Evolutionary conservation across 495 filamentous ascomycete genomes (phyloP).

Genomic region (Xeromyces bisporus): DNA sequence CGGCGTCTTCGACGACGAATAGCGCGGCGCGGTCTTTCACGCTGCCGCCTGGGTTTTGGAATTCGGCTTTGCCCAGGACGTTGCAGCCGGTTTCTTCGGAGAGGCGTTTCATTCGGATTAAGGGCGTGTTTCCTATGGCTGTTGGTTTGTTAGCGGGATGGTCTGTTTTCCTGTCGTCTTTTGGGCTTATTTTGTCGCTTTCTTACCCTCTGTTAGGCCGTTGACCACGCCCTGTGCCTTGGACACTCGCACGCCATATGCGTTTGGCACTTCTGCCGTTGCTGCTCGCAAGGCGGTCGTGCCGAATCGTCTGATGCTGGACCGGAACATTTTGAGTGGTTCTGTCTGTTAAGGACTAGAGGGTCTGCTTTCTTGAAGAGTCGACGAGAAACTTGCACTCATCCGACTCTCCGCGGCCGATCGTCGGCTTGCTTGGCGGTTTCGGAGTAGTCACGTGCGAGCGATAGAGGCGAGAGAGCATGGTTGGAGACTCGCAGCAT

Average conservation of each 20-base stretch:
- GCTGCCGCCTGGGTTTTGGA: constrained; percentile 92
- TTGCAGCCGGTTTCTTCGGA: constrained; percentile 90
- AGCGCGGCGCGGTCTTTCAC: constrained; percentile 94
- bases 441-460: too few species aligned
- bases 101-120: constrained; percentile 75
- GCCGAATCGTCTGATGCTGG: constrained; percentile 37
- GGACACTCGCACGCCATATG: constrained; percentile 50
- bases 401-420: constrained; percentile 1
- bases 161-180: constrained; percentile 1
- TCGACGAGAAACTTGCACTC: background rate
- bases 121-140: constrained; percentile 95
- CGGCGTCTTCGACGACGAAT: constrained; percentile 86
- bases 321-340: constrained; percentile 39
- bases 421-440: background rate
- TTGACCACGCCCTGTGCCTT: constrained; percentile 69
- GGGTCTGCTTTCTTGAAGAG: too few species aligned
- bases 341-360: too few species aligned
- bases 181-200: constrained; percentile 1
- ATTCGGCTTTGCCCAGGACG: constrained; percentile 91
- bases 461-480: too few species aligned
- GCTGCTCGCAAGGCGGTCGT: constrained; percentile 33
- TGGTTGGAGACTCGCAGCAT: too few species aligned
- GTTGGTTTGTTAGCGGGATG: constrained; percentile 3
- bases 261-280: constrained; percentile 33
- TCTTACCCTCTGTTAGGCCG: constrained; percentile 72